Evolutionary conservation across 1,139 yeast genomes (phyloP).

Genomic region (Lodderomyces beijingensis): DNA sequence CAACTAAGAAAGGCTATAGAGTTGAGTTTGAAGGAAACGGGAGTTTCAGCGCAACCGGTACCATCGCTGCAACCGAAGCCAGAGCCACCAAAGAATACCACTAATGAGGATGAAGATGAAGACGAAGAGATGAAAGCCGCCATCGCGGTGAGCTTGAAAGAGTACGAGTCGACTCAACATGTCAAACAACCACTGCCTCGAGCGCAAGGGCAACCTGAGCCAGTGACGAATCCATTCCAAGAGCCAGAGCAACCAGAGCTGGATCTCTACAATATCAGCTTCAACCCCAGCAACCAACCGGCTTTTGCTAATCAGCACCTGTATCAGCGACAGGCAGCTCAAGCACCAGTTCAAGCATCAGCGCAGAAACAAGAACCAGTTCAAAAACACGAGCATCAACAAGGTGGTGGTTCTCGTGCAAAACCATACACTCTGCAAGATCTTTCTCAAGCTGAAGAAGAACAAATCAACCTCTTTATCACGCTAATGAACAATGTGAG

Average conservation of each 20-base stretch:
- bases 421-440: slow-evolving; percentile 18
- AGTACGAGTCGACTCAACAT: slow-evolving; percentile 49
- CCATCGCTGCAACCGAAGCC: too few species aligned
- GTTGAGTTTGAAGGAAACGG: slow-evolving; percentile 62
- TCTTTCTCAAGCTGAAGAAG: slow-evolving; percentile 59
- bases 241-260: slow-evolving; percentile 14
- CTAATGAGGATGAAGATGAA: slow-evolving; percentile 50
- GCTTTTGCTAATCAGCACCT: slow-evolving; percentile 5
- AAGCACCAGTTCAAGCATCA: slow-evolving; percentile 1
- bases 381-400: too few species aligned
- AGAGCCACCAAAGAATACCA: slow-evolving; percentile 12
- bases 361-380: slow-evolving; percentile 5
- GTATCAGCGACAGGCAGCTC: slow-evolving; percentile 2
- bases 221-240: slow-evolving; percentile 3
- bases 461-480: slow-evolving; percentile 64
- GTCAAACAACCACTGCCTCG: too few species aligned
- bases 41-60: slow-evolving; percentile 18
- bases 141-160: slow-evolving; percentile 86
- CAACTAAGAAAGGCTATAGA: slow-evolving; percentile 76
- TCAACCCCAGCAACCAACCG: slow-evolving; percentile 1
- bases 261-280: slow-evolving; percentile 26
- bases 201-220: slow-evolving; percentile 8
- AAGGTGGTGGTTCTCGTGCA: too few species aligned
- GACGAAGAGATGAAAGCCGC: slow-evolving; percentile 94
- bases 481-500: slow-evolving; percentile 56